Evolutionary conservation across 805 yeast genomes (phyloP), one percentile per base, ranked within the genome.

Genomic region (Suhomyces kilbournensis): DNA sequence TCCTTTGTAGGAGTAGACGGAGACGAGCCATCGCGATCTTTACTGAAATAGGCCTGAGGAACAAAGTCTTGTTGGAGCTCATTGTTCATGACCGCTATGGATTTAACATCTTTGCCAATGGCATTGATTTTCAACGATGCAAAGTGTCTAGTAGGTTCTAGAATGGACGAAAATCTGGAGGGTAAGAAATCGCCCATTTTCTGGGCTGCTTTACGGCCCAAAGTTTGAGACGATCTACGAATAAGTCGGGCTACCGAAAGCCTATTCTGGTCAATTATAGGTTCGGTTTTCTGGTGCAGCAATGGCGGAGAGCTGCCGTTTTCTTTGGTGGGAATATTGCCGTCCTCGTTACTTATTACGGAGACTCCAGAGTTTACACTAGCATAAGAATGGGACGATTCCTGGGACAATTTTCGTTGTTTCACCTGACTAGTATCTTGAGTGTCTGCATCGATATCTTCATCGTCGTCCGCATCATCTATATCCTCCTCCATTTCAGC

Each of bases 81-180:
- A 48, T 58, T 68, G 47, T 61, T 69, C 55, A 85, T 78, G 2
- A 82, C 81, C 5, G 79, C 74, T 53, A 74, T 60, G 53, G 82
- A 65, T 53, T 70, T 72, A 35, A 72, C 72, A 55, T 75, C 78
- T 53, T 71, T 72, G 25, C 70, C 68, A 20, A 63, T 54, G n/a
- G 73, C 63, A 44, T 65, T 71, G 19, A 93, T 78, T 65, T 89
- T 91, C 58, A 93, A 76, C 49, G 84, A 88, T 0, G 98, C 97
- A 76, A 90, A 94, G 64, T 92, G 97, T 56, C 99, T 79, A 20
- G 88, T 82, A 12, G 97, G 96, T 63, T 92, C 97, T 60, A 92
- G 72, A 53, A 92, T 85, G 2, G 96, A 88, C 9, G 90, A 82
- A 39, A 92, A 84, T 50, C 88, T 83, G 10, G 84, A 76, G 1